Evolutionary conservation across 1,284 basidiomycete species (phyloP).

Genomic region (Heterobasidion annosum): DNA sequence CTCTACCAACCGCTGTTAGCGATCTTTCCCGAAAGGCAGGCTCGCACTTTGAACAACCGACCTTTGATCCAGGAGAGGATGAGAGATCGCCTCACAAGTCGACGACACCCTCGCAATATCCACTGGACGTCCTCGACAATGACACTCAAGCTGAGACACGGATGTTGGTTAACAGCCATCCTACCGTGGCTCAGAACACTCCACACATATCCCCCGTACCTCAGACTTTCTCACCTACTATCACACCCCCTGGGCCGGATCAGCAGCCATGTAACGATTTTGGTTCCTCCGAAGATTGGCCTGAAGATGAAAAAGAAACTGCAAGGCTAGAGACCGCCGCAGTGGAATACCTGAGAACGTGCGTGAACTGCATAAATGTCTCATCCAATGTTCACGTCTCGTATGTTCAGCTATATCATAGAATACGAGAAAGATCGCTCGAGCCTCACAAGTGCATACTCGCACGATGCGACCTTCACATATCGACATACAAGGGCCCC

Average conservation of each 20-base stretch:
- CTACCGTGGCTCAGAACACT: not conserved
- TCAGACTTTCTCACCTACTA: not conserved
- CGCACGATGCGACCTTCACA: conserved; percentile 16
- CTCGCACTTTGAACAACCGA: too few relatives aligned
- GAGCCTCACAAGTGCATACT: conserved; percentile 16
- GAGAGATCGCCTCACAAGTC: too few relatives aligned
- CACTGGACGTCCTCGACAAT: too few relatives aligned
- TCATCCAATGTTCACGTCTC: not conserved
- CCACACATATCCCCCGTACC: not conserved
- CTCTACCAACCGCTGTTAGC: too few relatives aligned
- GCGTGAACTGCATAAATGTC: not conserved
- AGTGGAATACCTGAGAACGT: conserved; percentile 14
- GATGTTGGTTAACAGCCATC: not conserved
- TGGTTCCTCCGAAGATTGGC: not conserved
- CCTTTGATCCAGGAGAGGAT: too few relatives aligned
- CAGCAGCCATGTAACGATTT: not conserved
- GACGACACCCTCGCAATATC: too few relatives aligned
- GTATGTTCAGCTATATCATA: conserved; percentile 13
- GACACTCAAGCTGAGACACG: not conserved
- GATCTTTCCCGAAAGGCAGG: too few relatives aligned
- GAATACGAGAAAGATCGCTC: conserved; percentile 15
- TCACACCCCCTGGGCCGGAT: not conserved
- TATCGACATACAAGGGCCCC: conserved; percentile 2
- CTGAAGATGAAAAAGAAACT: conserved; percentile 1
- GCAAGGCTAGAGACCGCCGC: conserved; percentile 10